Conservation (phyloP, 1,139 yeast genomes). For the Yamadazyma triangularis region DNA sequence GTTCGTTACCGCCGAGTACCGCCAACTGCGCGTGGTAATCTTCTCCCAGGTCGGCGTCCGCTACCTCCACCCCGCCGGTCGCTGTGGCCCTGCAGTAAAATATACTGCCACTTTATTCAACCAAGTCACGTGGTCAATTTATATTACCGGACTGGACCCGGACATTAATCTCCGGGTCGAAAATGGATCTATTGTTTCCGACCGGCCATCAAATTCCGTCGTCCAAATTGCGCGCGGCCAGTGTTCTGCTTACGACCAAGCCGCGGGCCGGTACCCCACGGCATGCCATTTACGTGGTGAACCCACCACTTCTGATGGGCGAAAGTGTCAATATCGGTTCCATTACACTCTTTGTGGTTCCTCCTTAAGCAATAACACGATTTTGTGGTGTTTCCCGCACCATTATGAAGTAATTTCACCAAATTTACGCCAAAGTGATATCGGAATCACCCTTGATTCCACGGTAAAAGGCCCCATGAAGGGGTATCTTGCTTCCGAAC, state of each 20-base stretch:
- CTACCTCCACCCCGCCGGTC: constrained; percentile 24
- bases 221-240: constrained; percentile 48
- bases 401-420: constrained; percentile 48
- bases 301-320: constrained; percentile 16
- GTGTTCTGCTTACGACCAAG: constrained; percentile 43
- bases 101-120: constrained; percentile 34
- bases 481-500: constrained; percentile 48
- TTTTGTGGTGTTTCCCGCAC: constrained; percentile 63
- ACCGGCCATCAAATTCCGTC: constrained; percentile 24
- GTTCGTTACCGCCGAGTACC: constrained; percentile 57
- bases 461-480: constrained; percentile 67
- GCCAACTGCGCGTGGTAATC: constrained; percentile 49
- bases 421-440: constrained; percentile 15
- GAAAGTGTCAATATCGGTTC: constrained; percentile 25
- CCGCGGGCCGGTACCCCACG: constrained; percentile 38
- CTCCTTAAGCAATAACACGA: constrained; percentile 25
- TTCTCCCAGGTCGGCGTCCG: constrained; percentile 64
- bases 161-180: constrained; percentile 30
- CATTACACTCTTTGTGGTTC: constrained; percentile 24
- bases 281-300: constrained; percentile 22
- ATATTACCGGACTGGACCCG: constrained; percentile 29
- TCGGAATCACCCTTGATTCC: constrained; percentile 50
- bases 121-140: constrained; percentile 40
- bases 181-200: constrained; percentile 54
- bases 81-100: constrained; percentile 15